Conservation (phyloP, 2,329 filamentous ascomycete species). For the Ophiostoma populinum region DNA sequence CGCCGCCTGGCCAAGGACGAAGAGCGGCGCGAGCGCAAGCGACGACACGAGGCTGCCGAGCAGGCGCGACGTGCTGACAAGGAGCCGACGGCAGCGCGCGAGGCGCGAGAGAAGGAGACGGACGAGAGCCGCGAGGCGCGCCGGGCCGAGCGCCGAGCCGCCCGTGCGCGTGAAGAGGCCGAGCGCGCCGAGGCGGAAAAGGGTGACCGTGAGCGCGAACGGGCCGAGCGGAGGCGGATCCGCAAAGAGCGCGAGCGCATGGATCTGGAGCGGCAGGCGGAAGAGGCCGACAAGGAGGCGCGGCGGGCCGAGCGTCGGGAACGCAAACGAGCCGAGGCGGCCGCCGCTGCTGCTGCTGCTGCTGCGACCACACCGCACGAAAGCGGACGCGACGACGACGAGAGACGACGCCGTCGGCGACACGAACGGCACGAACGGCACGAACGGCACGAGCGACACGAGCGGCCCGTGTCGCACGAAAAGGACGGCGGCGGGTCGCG, state of each 20-base stretch:
- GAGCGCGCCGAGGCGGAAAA: background rate
- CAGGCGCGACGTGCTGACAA: constrained; percentile 36
- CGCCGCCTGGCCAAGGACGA: constrained; percentile 36
- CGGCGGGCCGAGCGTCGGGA: constrained; percentile 29
- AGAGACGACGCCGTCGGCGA: constrained; percentile 34
- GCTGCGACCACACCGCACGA: constrained; percentile 6
- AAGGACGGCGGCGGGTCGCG: constrained; percentile 24
- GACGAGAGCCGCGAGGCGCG: constrained; percentile 19
- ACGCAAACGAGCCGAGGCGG: constrained; percentile 26
- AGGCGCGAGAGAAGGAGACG: constrained; percentile 36
- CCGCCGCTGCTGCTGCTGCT: constrained; percentile 15
- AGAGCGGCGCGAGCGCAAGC: constrained; percentile 35
- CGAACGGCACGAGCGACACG: constrained; percentile 28
- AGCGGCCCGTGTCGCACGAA: constrained; percentile 25
- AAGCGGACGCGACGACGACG: constrained; percentile 28
- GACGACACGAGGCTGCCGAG: constrained; percentile 37
- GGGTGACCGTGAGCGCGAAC: constrained; percentile 17
- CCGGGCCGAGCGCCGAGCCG: constrained; percentile 30
- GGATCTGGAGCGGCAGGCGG: constrained; percentile 21
- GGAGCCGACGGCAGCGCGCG: constrained; percentile 26
- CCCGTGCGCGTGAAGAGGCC: constrained; percentile 18
- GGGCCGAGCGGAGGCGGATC: constrained; percentile 31
- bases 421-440: constrained; percentile 32
- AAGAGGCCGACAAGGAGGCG: constrained; percentile 29
- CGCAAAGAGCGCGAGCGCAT: constrained; percentile 27